Percentiles rank a stretch among this genome's conserved stretches.
Evolutionary conservation across 176 grass and related monocot genomes (phyloP).

Genomic region (Lolium rigidum): DNA sequence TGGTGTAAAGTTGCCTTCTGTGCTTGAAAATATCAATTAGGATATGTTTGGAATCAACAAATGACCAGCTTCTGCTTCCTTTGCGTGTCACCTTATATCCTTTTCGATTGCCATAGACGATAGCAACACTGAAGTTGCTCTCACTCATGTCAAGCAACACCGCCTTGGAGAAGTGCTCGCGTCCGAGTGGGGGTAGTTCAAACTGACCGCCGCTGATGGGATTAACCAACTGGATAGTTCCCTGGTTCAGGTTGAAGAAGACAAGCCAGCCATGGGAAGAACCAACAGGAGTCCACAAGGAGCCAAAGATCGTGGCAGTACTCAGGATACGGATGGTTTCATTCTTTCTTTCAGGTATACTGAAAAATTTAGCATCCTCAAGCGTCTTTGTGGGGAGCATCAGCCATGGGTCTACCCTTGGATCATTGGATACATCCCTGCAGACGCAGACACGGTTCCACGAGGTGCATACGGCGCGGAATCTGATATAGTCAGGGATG

Average conservation of each 20-base stretch:
- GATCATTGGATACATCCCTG: too few relatives aligned
- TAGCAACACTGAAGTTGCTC: constrained; percentile 49
- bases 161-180: constrained; percentile 43
- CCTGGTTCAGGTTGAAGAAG: constrained; percentile 33
- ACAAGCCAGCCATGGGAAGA: constrained; percentile 61
- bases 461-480: too few relatives aligned
- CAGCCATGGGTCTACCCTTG: too few relatives aligned
- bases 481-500: too few relatives aligned
- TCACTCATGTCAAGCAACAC: constrained; percentile 54
- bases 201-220: constrained; percentile 42
- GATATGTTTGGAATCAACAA: constrained; percentile 40
- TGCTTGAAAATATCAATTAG: constrained; percentile 56
- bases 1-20: constrained; percentile 48
- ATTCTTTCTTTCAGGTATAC: too few relatives aligned
- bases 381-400: too few relatives aligned
- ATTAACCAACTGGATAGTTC: constrained; percentile 49
- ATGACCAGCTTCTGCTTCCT: constrained; percentile 52
- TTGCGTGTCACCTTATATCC: constrained; percentile 50
- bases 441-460: too few relatives aligned
- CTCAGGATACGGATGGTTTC: background rate
- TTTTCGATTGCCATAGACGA: constrained; percentile 38
- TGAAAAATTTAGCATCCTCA: too few relatives aligned
- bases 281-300: constrained; percentile 51
- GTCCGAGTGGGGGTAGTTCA: constrained; percentile 39
- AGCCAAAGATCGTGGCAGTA: constrained; percentile 36